These are phyloP conservation scores for Skeletonema tropicum DNA, from an alignment of 108 stramenopile species.

Conservation along the genomic window DNA sequence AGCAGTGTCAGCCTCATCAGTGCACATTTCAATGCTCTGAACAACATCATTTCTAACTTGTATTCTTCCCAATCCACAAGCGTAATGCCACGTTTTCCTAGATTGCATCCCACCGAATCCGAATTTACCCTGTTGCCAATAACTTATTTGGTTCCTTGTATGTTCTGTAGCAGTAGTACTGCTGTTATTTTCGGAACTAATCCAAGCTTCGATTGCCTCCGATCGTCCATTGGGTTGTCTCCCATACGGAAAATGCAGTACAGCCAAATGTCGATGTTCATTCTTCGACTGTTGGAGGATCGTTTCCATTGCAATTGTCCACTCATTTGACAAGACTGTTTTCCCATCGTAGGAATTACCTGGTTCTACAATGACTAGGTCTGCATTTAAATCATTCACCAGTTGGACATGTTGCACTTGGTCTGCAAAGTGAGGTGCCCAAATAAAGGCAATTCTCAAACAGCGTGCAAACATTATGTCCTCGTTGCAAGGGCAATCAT, in stretches of 20 bases:
- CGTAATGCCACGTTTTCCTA: constrained; percentile 24
- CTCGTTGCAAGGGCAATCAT: constrained; percentile 27
- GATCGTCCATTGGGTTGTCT: constrained; percentile 30
- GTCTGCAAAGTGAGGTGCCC: constrained; percentile 33
- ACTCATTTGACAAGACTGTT: neutral
- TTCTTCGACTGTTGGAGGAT: constrained; percentile 1
- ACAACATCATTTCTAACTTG: constrained; percentile 31
- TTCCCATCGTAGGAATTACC: constrained; percentile 21
- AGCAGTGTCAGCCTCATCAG: constrained; percentile 26
- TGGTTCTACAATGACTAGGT: constrained; percentile 34
- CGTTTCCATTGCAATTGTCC: constrained; percentile 21
- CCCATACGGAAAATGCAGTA: constrained; percentile 37
- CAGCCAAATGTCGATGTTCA: constrained; percentile 13
- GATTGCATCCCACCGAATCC: constrained; percentile 12
- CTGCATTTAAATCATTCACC: constrained; percentile 15
- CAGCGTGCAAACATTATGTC: constrained; percentile 16
- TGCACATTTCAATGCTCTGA: constrained; percentile 12
- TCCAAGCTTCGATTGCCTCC: constrained; percentile 14
- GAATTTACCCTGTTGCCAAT: constrained; percentile 21
- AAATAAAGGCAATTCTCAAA: constrained; percentile 31
- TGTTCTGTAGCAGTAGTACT: neutral
- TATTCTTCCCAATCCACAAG: constrained; percentile 24
- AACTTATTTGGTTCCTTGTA: constrained; percentile 21
- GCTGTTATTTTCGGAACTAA: neutral
- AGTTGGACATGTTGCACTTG: constrained; percentile 19